A percentile compares a stretch with the other conserved stretches of the same genome.
phyloP scores from a whole-genome alignment of 2,329 filamentous ascomycete species.

The Aspergillus latus region DNA sequence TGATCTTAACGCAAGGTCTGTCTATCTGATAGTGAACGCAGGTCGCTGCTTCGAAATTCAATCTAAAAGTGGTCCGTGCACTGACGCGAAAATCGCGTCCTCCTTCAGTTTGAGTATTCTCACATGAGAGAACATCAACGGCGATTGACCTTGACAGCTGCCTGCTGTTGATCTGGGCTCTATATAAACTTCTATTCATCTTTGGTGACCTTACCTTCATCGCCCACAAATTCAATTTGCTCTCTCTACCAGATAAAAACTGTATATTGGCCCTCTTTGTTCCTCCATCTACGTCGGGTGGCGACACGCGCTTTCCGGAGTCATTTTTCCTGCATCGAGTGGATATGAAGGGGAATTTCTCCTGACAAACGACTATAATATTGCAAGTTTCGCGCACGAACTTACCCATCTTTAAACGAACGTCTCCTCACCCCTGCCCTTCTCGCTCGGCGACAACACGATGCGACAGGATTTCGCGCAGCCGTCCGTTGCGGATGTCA shows the following conservation, averaged over 20 bases:
- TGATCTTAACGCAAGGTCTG: background rate
- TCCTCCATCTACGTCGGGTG: background rate
- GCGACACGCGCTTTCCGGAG: background rate
- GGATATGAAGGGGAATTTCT: constrained; percentile 1
- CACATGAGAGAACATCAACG: background rate
- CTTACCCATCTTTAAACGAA: constrained; percentile 19
- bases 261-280: background rate
- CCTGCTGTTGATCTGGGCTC: background rate
- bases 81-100: constrained; percentile 36
- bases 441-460: constrained; percentile 26
- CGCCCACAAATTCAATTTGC: background rate
- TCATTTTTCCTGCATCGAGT: background rate
- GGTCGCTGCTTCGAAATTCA: constrained; percentile 5
- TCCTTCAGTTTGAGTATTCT: background rate
- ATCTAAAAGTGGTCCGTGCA: constrained; percentile 36
- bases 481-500: constrained; percentile 28
- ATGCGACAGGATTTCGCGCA: constrained; percentile 31
- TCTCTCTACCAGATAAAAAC: background rate
- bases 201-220: background rate
- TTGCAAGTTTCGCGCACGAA: constrained; percentile 27
- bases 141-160: background rate
- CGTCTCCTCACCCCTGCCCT: constrained; percentile 24
- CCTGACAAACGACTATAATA: background rate
- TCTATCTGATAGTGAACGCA: too few species aligned
- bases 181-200: background rate